Evolutionary conservation across 441 rosid genomes (phyloP).

Genomic region (Populus hybrid): DNA sequence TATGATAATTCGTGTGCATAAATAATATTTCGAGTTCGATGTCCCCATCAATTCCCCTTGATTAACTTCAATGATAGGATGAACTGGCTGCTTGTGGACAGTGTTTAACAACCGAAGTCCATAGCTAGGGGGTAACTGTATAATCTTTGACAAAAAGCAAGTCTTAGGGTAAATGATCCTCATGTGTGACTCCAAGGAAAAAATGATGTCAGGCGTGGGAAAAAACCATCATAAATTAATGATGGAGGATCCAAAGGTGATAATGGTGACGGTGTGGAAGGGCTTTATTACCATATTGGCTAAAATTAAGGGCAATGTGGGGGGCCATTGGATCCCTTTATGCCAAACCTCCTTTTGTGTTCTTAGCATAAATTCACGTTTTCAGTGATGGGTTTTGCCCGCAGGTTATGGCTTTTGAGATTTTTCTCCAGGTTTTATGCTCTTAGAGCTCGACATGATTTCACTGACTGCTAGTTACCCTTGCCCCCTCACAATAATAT

Average conservation of each 20-base stretch:
- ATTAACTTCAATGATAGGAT: neutral
- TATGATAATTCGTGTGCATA: too few relatives aligned
- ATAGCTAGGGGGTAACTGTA: neutral
- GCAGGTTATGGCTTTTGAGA: constrained; percentile 20
- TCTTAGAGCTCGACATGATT: constrained; percentile 49
- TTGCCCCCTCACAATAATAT: neutral
- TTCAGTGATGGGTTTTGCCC: constrained; percentile 13
- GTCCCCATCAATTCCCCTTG: too few relatives aligned
- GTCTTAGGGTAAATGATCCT: constrained; percentile 11
- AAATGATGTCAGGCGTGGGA: constrained; percentile 44
- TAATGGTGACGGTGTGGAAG: constrained; percentile 21
- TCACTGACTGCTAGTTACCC: constrained; percentile 20
- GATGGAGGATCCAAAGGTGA: constrained; percentile 37
- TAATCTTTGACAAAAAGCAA: constrained; percentile 9
- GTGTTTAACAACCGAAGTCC: neutral
- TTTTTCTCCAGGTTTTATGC: constrained; percentile 65
- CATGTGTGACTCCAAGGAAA: constrained; percentile 4
- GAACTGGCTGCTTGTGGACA: neutral
- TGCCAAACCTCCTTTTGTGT: constrained; percentile 14
- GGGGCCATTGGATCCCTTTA: constrained; percentile 29
- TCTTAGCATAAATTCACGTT: neutral
- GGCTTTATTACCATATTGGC: neutral
- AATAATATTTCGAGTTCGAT: too few relatives aligned
- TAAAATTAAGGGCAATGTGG: neutral
- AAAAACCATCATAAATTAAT: constrained; percentile 58